Evolutionary conservation across 176 grass and related monocot genomes (phyloP).

Genomic region (Saccharum spontaneum): DNA sequence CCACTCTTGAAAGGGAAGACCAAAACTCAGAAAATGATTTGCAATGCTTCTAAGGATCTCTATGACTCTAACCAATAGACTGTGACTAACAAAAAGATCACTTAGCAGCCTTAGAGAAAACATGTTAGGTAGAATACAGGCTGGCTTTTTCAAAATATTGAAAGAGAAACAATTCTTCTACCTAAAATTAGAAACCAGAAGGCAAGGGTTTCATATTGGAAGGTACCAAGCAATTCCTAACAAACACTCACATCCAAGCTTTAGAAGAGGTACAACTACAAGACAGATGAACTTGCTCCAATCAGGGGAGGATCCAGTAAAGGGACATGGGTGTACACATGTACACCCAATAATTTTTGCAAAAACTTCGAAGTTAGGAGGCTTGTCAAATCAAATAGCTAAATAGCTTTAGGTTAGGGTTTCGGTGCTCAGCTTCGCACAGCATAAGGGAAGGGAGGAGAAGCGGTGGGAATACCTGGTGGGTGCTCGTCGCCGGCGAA

Average conservation of each 20-base stretch:
- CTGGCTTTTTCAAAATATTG: conserved; percentile 31
- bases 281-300: conserved; percentile 26
- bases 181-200: conserved; percentile 43
- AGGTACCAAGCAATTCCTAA: conserved; percentile 35
- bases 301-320: neutral
- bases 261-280: conserved; percentile 19
- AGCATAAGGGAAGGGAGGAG: neutral
- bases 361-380: neutral
- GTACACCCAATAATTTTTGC: neutral
- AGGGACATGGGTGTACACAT: neutral
- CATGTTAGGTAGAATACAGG: conserved; percentile 38
- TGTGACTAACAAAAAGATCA: conserved; percentile 41
- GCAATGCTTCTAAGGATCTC: conserved; percentile 39
- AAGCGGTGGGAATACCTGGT: neutral
- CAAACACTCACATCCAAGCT: conserved; percentile 26
- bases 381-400: neutral
- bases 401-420: neutral
- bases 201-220: conserved; percentile 38
- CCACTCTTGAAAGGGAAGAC: conserved; percentile 8
- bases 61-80: conserved; percentile 23
- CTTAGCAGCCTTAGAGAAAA: conserved; percentile 37
- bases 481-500: neutral
- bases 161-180: conserved; percentile 28
- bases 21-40: conserved; percentile 10
- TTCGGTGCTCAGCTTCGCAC: neutral